A percentile compares a stretch with the other conserved stretches of the same genome.
Evolutionary conservation across 1,284 basidiomycete species (phyloP).

Genomic region (Athelia sp.): DNA sequence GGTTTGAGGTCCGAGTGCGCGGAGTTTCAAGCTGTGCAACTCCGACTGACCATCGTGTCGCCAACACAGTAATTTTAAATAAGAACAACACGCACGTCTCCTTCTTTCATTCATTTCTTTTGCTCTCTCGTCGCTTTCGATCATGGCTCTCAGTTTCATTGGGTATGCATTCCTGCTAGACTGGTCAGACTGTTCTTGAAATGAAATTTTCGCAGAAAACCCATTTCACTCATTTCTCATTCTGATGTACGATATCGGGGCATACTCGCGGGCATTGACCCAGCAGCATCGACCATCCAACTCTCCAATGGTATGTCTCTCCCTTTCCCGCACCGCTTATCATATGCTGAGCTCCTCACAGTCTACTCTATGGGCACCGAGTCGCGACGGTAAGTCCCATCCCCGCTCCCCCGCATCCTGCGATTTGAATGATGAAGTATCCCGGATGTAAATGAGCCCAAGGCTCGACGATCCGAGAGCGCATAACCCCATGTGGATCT

Average conservation of each 20-base stretch:
- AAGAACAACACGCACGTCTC: not conserved
- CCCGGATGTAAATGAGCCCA: conserved; percentile 51
- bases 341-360: conserved; percentile 22
- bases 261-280: conserved; percentile 82
- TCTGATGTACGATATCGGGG: conserved; percentile 89
- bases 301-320: conserved; percentile 69
- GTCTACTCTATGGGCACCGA: conserved; percentile 90
- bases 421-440: conserved; percentile 31
- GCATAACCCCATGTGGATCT: conserved; percentile 52
- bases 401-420: conserved; percentile 5
- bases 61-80: too few species aligned
- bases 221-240: conserved; percentile 87
- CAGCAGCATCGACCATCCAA: conserved; percentile 78
- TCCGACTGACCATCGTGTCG: not conserved
- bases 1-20: not conserved
- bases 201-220: conserved; percentile 51
- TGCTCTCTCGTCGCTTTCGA: conserved; percentile 16
- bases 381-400: conserved; percentile 61
- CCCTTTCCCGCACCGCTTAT: not conserved
- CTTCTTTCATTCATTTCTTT: not conserved
- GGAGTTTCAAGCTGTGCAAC: not conserved
- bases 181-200: too few species aligned
- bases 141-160: conserved; percentile 71
- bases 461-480: conserved; percentile 47
- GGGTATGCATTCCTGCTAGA: conserved; percentile 29